These are phyloP conservation scores for Geotrichum phurueaensis DNA, from an alignment of 1,139 yeast species.

Conservation along the genomic window DNA sequence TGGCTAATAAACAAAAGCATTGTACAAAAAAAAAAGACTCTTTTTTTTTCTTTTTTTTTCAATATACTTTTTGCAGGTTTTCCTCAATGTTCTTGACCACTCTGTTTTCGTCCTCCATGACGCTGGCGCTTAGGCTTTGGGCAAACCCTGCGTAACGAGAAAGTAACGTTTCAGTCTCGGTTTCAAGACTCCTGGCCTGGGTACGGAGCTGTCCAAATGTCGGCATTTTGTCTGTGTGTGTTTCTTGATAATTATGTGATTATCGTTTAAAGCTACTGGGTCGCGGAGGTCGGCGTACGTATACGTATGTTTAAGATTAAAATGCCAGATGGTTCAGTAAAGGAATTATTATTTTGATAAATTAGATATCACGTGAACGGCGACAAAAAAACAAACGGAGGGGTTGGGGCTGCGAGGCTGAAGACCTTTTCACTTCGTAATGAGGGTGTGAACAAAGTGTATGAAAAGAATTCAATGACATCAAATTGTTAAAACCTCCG, in stretches of 20 bases:
- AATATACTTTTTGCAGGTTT: slow-evolving; percentile 34
- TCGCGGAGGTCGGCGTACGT: no score
- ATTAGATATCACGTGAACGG: no score
- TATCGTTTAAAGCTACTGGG: no score
- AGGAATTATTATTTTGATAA: no score
- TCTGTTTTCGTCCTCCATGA: slow-evolving; percentile 45
- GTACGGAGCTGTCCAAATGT: slow-evolving; percentile 48
- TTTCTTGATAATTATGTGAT: neutral
- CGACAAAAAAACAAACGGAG: no score
- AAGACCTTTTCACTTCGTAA: neutral
- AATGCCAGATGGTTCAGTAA: no score
- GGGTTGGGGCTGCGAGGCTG: no score
- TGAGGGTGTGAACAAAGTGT: no score
- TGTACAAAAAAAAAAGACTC: slow-evolving; percentile 7
- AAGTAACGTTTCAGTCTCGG: slow-evolving; percentile 47
- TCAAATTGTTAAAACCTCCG: no score
- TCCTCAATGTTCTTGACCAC: slow-evolving; percentile 42
- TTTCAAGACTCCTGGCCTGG: slow-evolving; percentile 51
- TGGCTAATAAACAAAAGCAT: neutral
- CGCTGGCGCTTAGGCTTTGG: slow-evolving; percentile 45
- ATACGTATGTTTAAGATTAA: no score
- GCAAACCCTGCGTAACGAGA: slow-evolving; percentile 50
- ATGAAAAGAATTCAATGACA: no score
- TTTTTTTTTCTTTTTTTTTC: no score
- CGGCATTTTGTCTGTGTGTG: slow-evolving; percentile 14